Evolutionary conservation across 2,329 filamentous ascomycete species (phyloP).

Genomic region (Ophiosphaerella herpotricha): DNA sequence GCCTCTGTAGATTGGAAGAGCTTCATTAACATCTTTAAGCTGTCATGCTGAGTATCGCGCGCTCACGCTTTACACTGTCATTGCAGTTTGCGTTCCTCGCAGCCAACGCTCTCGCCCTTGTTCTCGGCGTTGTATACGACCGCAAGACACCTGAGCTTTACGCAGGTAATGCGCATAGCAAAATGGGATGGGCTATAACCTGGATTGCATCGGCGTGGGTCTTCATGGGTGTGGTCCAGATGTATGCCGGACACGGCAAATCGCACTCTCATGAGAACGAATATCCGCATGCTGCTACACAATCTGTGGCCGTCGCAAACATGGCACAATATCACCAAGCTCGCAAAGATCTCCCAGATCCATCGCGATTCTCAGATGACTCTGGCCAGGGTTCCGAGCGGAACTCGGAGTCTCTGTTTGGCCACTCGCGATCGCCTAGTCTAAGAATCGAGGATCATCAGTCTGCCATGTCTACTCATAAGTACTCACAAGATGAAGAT

Average conservation of each 20-base stretch:
- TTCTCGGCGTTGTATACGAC: conserved; percentile 65
- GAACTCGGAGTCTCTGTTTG: conserved; percentile 68
- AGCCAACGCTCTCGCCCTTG: conserved; percentile 48
- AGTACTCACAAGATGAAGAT: conserved; percentile 46
- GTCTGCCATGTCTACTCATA: conserved; percentile 46
- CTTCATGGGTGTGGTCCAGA: conserved; percentile 67
- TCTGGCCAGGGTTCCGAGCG: conserved; percentile 70
- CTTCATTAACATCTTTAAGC: conserved; percentile 55
- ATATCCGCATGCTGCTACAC: conserved; percentile 8
- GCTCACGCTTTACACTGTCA: conserved; percentile 73
- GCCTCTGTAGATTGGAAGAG: neutral
- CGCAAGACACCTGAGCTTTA: conserved; percentile 83
- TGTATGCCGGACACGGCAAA: conserved; percentile 58
- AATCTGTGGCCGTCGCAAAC: conserved; percentile 41
- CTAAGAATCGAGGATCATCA: conserved; percentile 51
- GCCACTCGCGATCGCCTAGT: conserved; percentile 66
- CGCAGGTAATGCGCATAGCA: conserved; percentile 84
- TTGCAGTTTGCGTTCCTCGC: conserved; percentile 64
- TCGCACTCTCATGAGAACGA: conserved; percentile 18
- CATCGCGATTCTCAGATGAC: conserved; percentile 50
- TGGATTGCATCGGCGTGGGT: conserved; percentile 73
- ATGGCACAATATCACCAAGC: conserved; percentile 48
- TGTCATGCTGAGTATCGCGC: conserved; percentile 83
- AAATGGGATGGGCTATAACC: conserved; percentile 82
- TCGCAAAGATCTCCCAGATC: conserved; percentile 29